Percentiles rank a stretch among this genome's conserved stretches.
phyloP scores from a whole-genome alignment of 2,329 filamentous ascomycete species.

The Macrophomina phaseolina region DNA sequence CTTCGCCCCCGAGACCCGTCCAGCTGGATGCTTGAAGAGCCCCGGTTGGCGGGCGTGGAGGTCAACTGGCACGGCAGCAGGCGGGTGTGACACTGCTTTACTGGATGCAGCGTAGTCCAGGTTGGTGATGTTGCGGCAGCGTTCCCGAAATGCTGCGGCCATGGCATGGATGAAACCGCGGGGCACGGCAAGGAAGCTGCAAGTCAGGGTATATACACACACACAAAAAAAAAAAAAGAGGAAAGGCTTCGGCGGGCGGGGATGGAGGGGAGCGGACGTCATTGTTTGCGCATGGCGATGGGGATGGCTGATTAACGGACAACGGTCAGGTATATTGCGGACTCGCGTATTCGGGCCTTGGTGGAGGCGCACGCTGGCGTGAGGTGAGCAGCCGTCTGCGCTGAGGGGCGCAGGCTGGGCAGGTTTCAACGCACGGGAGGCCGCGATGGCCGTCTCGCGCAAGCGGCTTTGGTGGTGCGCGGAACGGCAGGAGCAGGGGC shows the following conservation, averaged over 20 bases:
- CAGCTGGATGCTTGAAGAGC: not conserved
- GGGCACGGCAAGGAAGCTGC: not conserved
- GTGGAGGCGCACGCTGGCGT: not conserved
- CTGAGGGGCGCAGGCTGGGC: not conserved
- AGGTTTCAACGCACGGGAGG: constrained; percentile 19
- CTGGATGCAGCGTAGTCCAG: not conserved
- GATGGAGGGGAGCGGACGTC: constrained; percentile 5
- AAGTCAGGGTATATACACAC: not conserved
- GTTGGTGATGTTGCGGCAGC: constrained; percentile 1
- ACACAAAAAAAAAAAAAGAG: not conserved
- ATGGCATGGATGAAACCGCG: constrained; percentile 8
- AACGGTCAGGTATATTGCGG: not conserved
- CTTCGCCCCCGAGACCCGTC: not conserved
- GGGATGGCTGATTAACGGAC: not conserved
- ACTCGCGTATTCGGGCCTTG: constrained; percentile 15
- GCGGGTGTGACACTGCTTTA: constrained; percentile 11
- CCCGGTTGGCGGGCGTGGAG: not conserved
- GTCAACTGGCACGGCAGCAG: constrained; percentile 1
- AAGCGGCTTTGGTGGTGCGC: constrained; percentile 21
- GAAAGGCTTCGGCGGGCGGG: not conserved
- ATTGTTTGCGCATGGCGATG: not conserved
- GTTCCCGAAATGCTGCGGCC: not conserved
- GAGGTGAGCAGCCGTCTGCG: not conserved
- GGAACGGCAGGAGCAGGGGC: constrained; percentile 12
- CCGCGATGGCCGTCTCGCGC: not conserved